Percentiles rank a stretch among this genome's conserved stretches.
Conservation (phyloP, 2,329 filamentous ascomycete genomes). For the Colletotrichum falcatum region DNA sequence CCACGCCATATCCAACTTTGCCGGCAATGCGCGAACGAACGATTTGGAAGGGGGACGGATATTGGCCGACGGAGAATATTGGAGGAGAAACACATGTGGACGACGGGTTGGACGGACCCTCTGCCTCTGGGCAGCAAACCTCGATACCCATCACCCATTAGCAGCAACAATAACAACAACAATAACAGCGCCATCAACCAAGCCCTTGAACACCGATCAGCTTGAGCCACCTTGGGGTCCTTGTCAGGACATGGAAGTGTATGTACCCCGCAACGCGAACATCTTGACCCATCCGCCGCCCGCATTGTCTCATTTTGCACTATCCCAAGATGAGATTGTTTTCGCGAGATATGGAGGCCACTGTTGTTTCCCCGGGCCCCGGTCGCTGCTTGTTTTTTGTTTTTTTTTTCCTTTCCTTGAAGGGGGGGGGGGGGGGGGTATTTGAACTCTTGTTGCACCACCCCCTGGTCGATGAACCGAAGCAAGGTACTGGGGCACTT, state of each 20-base stretch:
- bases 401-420: not conserved
- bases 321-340: constrained; percentile 32
- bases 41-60: constrained; percentile 18
- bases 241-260: constrained; percentile 7
- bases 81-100: not conserved
- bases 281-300: constrained; percentile 20
- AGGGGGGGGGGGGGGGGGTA: no score
- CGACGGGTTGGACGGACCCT: not conserved
- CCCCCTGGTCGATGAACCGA: constrained; percentile 14
- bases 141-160: not conserved
- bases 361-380: constrained; percentile 20
- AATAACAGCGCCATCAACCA: no score
- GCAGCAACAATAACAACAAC: not conserved
- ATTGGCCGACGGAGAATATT: constrained; percentile 28
- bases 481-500: constrained; percentile 30
- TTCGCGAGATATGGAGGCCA: not conserved
- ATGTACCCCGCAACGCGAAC: constrained; percentile 34
- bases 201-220: constrained; percentile 11
- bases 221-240: constrained; percentile 16
- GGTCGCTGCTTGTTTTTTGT: constrained; percentile 27
- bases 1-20: constrained; percentile 3
- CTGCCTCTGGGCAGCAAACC: not conserved
- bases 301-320: constrained; percentile 24
- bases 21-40: not conserved
- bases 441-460: not conserved